Conservation (phyloP, 352 stramenopile genomes). For the Phytophthora citrophthora region DNA sequence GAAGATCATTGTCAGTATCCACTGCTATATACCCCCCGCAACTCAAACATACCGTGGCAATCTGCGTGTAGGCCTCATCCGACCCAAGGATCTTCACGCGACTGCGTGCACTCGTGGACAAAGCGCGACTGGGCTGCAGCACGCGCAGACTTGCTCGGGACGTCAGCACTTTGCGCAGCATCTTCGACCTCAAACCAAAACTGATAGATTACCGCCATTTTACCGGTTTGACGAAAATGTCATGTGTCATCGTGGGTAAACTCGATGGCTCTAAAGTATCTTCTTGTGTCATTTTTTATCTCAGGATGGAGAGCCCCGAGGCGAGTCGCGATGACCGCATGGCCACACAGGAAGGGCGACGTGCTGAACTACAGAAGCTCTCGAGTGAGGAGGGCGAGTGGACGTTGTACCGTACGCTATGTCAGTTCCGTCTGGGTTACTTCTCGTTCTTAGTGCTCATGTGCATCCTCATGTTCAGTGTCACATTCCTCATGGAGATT, state of each 20-base stretch:
- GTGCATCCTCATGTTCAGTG: slow-evolving; percentile 91
- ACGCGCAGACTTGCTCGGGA: slow-evolving; percentile 23
- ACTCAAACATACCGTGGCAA: slow-evolving; percentile 53
- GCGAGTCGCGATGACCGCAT: slow-evolving; percentile 54
- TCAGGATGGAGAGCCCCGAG: slow-evolving; percentile 20
- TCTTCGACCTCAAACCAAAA: slow-evolving; percentile 16
- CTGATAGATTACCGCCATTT: slow-evolving; percentile 1
- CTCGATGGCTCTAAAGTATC: background rate
- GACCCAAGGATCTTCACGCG: slow-evolving; percentile 80
- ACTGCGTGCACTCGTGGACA: slow-evolving; percentile 53
- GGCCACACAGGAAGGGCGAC: slow-evolving; percentile 60
- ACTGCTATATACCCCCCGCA: background rate
- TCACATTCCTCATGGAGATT: slow-evolving; percentile 90
- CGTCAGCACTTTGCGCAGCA: slow-evolving; percentile 51
- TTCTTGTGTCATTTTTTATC: slow-evolving; percentile 13
- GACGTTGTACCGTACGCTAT: slow-evolving; percentile 79
- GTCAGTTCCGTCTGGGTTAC: slow-evolving; percentile 89
- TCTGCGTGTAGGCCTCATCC: slow-evolving; percentile 75
- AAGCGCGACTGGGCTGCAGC: slow-evolving; percentile 31
- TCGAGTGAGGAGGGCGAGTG: slow-evolving; percentile 64
- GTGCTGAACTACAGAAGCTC: slow-evolving; percentile 77
- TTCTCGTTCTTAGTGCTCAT: slow-evolving; percentile 90
- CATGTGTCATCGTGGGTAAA: background rate
- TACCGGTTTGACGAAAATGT: slow-evolving; percentile 4
- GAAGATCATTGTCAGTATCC: background rate